Base-by-base conservation (phyloP, 768 basidiomycete species). In the Mycena maculata region DNA sequence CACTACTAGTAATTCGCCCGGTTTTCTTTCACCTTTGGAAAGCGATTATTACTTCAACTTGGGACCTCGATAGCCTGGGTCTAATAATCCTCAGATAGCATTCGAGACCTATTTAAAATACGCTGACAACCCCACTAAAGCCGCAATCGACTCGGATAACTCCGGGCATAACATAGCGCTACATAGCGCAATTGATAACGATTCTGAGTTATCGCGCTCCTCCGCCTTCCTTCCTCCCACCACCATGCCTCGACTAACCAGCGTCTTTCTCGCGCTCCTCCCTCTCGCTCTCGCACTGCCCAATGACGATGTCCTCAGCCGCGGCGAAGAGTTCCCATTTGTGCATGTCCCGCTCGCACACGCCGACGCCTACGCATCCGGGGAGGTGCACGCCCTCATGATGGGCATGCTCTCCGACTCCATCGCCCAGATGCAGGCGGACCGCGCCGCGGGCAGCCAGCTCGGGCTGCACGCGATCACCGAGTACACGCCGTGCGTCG, bases 371-470 rank as follows among this genome's bases (percentile, higher is more conserved):
- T 71, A 71, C 42, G 36, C 65, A 16, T 71, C 65, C 18, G 69
- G 69, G 4, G 62, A 67, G 42, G 69, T 71, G 0, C 69, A 71
- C 55, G 62, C 20, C 4, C 41, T 71, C n/a, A 60, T 71, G 65
- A 71, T 71, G 69, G 33, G 42, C n/a, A 39, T 67, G 53, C 38
- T 71, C 1, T 23, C 57, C 30, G 58, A 54, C 54, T 63, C 69
- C 44, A 27, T 71, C 28, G 69, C 36, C 16, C 52, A 67, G 31
- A 59, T 71, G 52, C 20, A 28, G 31, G 58, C 60, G 15, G 62
- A 63, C 62, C 11, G 44, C 13, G 44, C 27, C 6, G 33, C 13
- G 33, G 33, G n/a, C n/a, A 53, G 65, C 45, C 38, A 50, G 33
- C 56, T 36, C 7, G 69, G 61, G 23, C 33, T 67, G 60, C 62